phyloP scores from a whole-genome alignment of 1,139 yeast genomes.

The Arxiozyma telluris region DNA sequence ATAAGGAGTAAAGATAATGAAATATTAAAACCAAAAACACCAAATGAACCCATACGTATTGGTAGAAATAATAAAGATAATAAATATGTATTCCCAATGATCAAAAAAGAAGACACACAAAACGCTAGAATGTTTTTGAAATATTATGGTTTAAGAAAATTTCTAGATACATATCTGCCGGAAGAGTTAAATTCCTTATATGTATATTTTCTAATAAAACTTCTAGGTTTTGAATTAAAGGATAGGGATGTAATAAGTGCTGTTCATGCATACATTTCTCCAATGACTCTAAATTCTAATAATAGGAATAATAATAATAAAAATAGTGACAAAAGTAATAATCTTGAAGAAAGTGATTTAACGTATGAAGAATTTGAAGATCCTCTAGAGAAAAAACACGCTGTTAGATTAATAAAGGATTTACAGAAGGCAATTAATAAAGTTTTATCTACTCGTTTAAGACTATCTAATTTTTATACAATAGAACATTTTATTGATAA shows the following conservation, averaged over 20 bases:
- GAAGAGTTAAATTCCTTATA: slow-evolving; percentile 48
- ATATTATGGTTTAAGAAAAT: slow-evolving; percentile 48
- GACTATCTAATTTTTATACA: slow-evolving; percentile 45
- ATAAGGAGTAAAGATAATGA: slow-evolving; percentile 5
- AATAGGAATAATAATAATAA: slow-evolving; percentile 11
- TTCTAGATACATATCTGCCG: slow-evolving; percentile 54
- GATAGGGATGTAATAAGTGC: slow-evolving; percentile 35
- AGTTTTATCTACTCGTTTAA: slow-evolving; percentile 46
- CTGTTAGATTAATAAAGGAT: slow-evolving; percentile 42
- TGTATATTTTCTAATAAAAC: slow-evolving; percentile 39
- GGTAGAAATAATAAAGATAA: slow-evolving; percentile 23
- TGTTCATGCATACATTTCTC: slow-evolving; percentile 29
- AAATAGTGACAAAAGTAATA: neutral
- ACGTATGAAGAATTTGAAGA: slow-evolving; percentile 27
- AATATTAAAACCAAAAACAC: slow-evolving; percentile 11
- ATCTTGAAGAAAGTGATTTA: slow-evolving; percentile 8
- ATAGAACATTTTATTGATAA: slow-evolving; percentile 52
- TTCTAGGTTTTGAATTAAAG: slow-evolving; percentile 46
- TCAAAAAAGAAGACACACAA: slow-evolving; percentile 36
- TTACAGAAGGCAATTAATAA: slow-evolving; percentile 54
- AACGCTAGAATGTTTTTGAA: slow-evolving; percentile 54
- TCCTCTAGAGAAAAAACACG: slow-evolving; percentile 36
- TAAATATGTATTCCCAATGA: slow-evolving; percentile 29
- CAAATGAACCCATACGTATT: slow-evolving; percentile 18
- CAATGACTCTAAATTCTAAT: neutral